Conservation (phyloP, 2,329 filamentous ascomycete genomes). For the Emmonsiellopsis sp. region DNA sequence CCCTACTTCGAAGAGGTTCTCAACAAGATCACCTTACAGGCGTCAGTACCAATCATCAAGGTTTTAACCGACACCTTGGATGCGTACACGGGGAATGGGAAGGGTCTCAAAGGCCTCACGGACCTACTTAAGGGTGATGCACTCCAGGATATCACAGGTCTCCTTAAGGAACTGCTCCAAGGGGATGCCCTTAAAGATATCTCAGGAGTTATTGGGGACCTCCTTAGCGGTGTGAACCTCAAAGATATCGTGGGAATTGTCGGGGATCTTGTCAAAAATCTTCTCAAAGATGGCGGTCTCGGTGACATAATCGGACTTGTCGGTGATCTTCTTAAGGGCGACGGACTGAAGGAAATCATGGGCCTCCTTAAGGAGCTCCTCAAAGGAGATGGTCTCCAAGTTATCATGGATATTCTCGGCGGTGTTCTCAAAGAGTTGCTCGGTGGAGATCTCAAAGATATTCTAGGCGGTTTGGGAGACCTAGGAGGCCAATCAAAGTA, state of each 20-base stretch:
- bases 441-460: not conserved
- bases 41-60: constrained; percentile 30
- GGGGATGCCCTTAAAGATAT: too few relatives aligned
- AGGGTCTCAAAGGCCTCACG: not conserved
- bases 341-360: not conserved
- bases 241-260: not conserved
- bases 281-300: not conserved
- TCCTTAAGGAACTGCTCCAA: too few relatives aligned
- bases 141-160: too few relatives aligned
- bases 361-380: not conserved
- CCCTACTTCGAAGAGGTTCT: constrained; percentile 37
- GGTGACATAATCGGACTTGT: not conserved
- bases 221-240: too few relatives aligned
- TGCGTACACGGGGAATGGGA: not conserved
- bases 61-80: constrained; percentile 23
- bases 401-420: too few relatives aligned
- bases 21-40: constrained; percentile 28
- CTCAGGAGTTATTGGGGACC: too few relatives aligned
- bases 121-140: not conserved
- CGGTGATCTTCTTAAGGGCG: not conserved
- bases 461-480: not conserved
- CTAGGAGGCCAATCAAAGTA: not conserved
- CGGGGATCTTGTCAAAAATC: not conserved
- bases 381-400: not conserved
- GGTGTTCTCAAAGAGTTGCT: not conserved